Evolutionary conservation across 2,329 filamentous ascomycete species (phyloP), one percentile per base, ranked within the genome.

Genomic region (Zalaria obscura): DNA sequence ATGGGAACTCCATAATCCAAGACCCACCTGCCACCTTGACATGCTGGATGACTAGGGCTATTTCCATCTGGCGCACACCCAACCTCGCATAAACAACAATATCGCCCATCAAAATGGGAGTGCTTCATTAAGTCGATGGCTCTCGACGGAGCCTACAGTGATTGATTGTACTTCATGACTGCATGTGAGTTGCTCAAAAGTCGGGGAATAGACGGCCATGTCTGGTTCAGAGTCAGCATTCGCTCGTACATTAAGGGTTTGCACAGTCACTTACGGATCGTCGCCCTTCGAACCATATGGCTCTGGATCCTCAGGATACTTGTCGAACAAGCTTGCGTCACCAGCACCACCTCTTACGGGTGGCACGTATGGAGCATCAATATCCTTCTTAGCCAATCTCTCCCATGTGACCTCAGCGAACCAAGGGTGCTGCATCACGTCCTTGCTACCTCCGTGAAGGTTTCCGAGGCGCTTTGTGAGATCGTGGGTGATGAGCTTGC

Each of bases 331-430:
- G 64, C 88, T 95, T 40, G 91, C 86, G 66, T 98, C 91, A 45
- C 91, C 91, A 27, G 86, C 81, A 35, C 91, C 91, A 35, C 86
- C 88, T 60, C 91, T 83, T 47, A 98, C 89, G 0, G 91, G 91
- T 10, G 91, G 91, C 42, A 94, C 91, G 59, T 98, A 98, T 4
- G 91, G 91, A 32, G 91, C 91, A 63, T 98, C 91, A 47, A 98
- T 98, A 55, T 98, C 91, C 65, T 95, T 96, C 61, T 87, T 83
- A 32, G 83, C 80, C 52, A 98, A 67, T 48, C 91, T 73, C 56
- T 98, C 91, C 91, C 91, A 98, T 3, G 91, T 96, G 40, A 98
- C 91, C 65, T 98, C 91, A 5, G 84, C 75, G 57, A 98, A 98
- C 91, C 91, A 98, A 1, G 83, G 74, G 57, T 98, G 91, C 52